Percentiles rank a stretch among this genome's conserved stretches.
phyloP scores from a whole-genome alignment of 805 yeast species.

The Candida alai region DNA sequence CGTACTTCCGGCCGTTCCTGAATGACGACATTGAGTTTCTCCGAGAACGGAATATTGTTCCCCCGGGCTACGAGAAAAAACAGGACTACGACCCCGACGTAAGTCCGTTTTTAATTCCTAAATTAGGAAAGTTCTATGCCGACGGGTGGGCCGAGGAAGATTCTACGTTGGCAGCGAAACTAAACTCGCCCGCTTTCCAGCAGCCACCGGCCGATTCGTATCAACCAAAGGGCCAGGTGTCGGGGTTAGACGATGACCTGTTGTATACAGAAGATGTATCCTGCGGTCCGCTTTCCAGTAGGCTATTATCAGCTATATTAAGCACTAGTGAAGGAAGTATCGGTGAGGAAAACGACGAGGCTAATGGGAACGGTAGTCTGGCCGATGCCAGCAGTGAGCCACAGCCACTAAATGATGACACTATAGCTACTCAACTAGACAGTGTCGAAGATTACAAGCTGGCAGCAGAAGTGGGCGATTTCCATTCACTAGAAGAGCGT shows the following conservation, averaged over 20 bases:
- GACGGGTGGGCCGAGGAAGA: conserved; percentile 89
- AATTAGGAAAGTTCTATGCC: conserved; percentile 76
- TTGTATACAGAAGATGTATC: conserved; percentile 73
- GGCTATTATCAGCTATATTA: conserved; percentile 78
- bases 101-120: conserved; percentile 77
- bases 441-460: conserved; percentile 34
- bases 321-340: conserved; percentile 35
- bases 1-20: conserved; percentile 68
- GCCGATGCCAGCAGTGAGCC: conserved; percentile 14
- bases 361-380: conserved; percentile 17
- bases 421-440: conserved; percentile 34
- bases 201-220: conserved; percentile 41
- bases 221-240: conserved; percentile 59
- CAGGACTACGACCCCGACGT: conserved; percentile 58
- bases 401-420: conserved; percentile 22
- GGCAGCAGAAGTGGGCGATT: conserved; percentile 56
- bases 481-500: conserved; percentile 79
- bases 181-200: conserved; percentile 44
- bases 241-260: conserved; percentile 52
- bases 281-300: conserved; percentile 86
- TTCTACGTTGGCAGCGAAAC: conserved; percentile 38
- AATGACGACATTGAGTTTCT: conserved; percentile 82
- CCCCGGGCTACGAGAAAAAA: conserved; percentile 44
- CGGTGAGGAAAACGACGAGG: conserved; percentile 22
- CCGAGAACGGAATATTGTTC: conserved; percentile 55